These are phyloP conservation scores for Hymenoscyphus occultus DNA, from an alignment of 2,329 filamentous ascomycete species.

Conservation along the genomic window DNA sequence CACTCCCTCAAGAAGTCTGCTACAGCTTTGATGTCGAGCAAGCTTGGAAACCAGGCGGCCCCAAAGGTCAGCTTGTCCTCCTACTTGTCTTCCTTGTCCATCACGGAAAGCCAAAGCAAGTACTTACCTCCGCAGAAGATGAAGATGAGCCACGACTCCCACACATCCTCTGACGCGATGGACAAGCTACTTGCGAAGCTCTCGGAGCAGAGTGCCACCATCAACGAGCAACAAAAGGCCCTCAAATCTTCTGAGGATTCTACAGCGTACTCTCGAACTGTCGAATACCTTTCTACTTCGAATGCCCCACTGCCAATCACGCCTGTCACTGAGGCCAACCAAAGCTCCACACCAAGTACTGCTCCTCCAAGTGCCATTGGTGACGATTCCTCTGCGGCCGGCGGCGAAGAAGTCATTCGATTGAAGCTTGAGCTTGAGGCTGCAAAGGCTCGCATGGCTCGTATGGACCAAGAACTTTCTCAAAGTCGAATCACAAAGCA, in stretches of 20 bases:
- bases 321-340: conserved; percentile 54
- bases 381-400: conserved; percentile 35
- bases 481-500: conserved; percentile 60
- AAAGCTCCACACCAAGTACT: conserved; percentile 45
- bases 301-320: conserved; percentile 54
- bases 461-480: conserved; percentile 68
- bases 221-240: conserved; percentile 57
- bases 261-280: conserved; percentile 27
- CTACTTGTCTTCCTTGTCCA: conserved; percentile 15
- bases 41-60: conserved; percentile 51
- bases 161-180: conserved; percentile 47
- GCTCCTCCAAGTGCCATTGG: conserved; percentile 51
- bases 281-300: conserved; percentile 47
- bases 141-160: conserved; percentile 46
- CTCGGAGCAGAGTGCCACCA: conserved; percentile 64
- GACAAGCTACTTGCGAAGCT: conserved; percentile 73
- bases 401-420: conserved; percentile 59
- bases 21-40: conserved; percentile 50
- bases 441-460: conserved; percentile 67
- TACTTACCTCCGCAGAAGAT: conserved; percentile 43
- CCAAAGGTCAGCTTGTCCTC: conserved; percentile 46
- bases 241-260: conserved; percentile 40
- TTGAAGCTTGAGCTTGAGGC: conserved; percentile 70
- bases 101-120: conserved; percentile 2
- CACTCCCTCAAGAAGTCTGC: conserved; percentile 38